phyloP scores from a whole-genome alignment of 106 monocot genomes.

The Dendrobium chrysotoxum region DNA sequence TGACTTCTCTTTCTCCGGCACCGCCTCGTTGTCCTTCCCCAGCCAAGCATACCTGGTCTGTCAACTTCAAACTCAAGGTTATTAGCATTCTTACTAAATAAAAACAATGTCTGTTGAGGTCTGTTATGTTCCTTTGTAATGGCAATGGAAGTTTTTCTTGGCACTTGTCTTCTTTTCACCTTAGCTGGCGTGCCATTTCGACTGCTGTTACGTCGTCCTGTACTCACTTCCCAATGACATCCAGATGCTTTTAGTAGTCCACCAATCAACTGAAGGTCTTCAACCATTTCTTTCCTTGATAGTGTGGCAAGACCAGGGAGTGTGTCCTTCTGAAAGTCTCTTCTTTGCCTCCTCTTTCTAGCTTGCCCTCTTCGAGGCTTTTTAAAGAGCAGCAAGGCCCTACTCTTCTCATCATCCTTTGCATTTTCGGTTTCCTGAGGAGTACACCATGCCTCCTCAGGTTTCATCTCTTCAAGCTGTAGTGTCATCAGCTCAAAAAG shows the following conservation, averaged over 20 bases:
- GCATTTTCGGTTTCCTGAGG: background rate
- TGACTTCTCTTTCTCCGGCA: conserved; percentile 12
- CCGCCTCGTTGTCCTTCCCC: conserved; percentile 33
- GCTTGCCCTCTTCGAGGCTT: conserved; percentile 36
- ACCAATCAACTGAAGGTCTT: conserved; percentile 62
- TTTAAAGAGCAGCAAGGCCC: conserved; percentile 23
- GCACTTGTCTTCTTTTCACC: conserved; percentile 16
- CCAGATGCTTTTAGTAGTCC: conserved; percentile 48
- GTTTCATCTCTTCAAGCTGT: conserved; percentile 45
- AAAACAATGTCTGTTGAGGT: background rate
- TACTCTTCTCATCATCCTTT: background rate
- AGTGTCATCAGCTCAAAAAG: conserved; percentile 60
- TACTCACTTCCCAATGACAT: conserved; percentile 16
- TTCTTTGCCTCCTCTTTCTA: conserved; percentile 49
- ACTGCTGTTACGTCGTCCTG: conserved; percentile 15
- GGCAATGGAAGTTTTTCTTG: background rate
- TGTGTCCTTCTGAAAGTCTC: conserved; percentile 81
- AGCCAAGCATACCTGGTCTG: conserved; percentile 14
- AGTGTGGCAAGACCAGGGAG: conserved; percentile 59
- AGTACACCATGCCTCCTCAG: conserved; percentile 28
- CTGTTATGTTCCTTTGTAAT: conserved; percentile 2
- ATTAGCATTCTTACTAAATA: background rate
- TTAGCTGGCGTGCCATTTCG: conserved; percentile 14
- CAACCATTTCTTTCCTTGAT: conserved; percentile 51
- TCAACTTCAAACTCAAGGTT: conserved; percentile 14